phyloP scores from a whole-genome alignment of 2,329 filamentous ascomycete species.

The Colletotrichum graminicola region DNA sequence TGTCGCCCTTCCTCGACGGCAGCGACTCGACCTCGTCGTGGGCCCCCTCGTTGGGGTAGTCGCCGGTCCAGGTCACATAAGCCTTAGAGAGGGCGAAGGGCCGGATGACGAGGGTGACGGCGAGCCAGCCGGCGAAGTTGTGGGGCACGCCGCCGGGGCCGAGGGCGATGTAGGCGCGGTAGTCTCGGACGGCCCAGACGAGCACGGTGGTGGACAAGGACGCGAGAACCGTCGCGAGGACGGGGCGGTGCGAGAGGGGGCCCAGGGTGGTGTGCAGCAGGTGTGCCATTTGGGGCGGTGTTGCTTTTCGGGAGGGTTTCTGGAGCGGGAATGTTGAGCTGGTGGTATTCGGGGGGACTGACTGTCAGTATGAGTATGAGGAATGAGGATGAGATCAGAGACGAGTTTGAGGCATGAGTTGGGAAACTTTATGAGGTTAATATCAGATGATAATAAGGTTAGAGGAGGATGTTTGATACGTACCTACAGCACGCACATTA shows the following conservation, averaged over 20 bases:
- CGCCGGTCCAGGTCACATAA: constrained; percentile 21
- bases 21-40: constrained; percentile 21
- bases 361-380: too few species aligned
- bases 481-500: too few species aligned
- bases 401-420: not conserved
- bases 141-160: constrained; percentile 59
- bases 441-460: not conserved
- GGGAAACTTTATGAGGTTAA: not conserved
- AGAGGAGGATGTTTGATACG: not conserved
- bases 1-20: not conserved
- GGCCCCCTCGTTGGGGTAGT: constrained; percentile 24
- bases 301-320: not conserved
- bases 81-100: constrained; percentile 31
- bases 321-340: too few species aligned
- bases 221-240: constrained; percentile 1
- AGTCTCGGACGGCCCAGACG: constrained; percentile 44
- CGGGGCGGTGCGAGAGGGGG: not conserved
- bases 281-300: not conserved
- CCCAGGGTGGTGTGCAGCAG: not conserved
- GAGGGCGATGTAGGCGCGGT: constrained; percentile 56
- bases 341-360: too few species aligned
- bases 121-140: constrained; percentile 56
- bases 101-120: constrained; percentile 40
- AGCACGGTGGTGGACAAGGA: constrained; percentile 9
- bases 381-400: not conserved